Conservation (phyloP, 257 asterid genomes). For the Avicennia marina region DNA sequence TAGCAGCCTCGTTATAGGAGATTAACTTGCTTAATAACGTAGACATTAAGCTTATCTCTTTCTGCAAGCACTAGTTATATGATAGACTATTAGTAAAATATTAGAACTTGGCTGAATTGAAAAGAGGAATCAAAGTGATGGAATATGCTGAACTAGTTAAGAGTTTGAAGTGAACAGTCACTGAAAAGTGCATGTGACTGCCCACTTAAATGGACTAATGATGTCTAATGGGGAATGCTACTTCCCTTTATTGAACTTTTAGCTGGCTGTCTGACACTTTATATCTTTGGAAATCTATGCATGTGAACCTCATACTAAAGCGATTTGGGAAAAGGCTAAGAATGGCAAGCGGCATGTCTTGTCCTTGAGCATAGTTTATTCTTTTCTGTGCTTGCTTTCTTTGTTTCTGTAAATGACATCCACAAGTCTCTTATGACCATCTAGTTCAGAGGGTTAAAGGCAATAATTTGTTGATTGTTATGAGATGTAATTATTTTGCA, state of each 20-base stretch:
- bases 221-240: neutral
- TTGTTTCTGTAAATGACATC: too few relatives aligned
- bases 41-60: slow-evolving; percentile 1
- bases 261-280: neutral
- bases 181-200: too few relatives aligned
- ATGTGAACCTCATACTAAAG: slow-evolving; percentile 2
- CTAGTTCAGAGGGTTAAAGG: too few relatives aligned
- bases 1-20: neutral
- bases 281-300: neutral
- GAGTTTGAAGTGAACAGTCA: neutral
- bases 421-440: too few relatives aligned
- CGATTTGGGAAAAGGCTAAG: too few relatives aligned
- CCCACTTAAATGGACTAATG: neutral
- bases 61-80: neutral
- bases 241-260: slow-evolving; percentile 7
- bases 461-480: neutral
- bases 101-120: too few relatives aligned
- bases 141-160: neutral
- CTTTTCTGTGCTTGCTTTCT: neutral
- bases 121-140: neutral
- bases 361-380: neutral
- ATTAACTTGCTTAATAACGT: slow-evolving; percentile 1
- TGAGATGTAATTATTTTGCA: neutral
- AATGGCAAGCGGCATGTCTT: too few relatives aligned
- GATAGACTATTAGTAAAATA: too few relatives aligned